A percentile compares a stretch with the other conserved stretches of the same genome.
Evolutionary conservation across 139 green algal genomes (phyloP).

Genomic region (Closterium sp.): DNA sequence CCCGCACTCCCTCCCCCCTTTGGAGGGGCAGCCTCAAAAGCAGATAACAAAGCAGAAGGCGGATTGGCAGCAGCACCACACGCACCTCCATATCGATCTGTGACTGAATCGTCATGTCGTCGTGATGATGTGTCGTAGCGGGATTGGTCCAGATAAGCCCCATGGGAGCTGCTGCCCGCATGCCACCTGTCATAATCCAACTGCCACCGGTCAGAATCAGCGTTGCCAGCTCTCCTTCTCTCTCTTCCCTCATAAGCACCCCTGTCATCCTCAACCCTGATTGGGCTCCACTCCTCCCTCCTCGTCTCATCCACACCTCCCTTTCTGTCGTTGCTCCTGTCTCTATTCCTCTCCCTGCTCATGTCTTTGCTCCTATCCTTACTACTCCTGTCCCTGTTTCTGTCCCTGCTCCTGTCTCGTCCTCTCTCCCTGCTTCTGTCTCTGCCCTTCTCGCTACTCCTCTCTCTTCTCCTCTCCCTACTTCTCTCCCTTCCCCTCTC

Average conservation of each 20-base stretch:
- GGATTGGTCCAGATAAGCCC: neutral
- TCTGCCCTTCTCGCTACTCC: neutral
- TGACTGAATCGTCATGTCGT: neutral
- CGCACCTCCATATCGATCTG: neutral
- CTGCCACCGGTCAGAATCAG: neutral
- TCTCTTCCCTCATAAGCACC: neutral
- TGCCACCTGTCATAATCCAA: neutral
- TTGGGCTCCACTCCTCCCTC: neutral
- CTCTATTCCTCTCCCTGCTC: neutral
- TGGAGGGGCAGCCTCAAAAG: neutral
- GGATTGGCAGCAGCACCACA: neutral
- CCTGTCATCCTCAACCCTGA: neutral
- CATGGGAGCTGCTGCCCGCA: neutral
- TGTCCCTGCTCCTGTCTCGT: neutral
- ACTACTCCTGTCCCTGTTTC: neutral
- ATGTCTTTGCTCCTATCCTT: neutral
- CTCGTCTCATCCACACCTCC: neutral
- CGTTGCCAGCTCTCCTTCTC: neutral
- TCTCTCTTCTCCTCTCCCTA: neutral
- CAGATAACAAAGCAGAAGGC: neutral
- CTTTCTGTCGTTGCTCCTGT: neutral
- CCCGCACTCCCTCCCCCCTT: neutral
- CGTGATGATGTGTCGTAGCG: neutral
- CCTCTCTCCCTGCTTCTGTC: neutral
- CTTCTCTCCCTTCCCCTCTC: neutral